Evolutionary conservation across 192 early-diverging fungal species (phyloP).

Genomic region (Funneliformis mosseae): DNA sequence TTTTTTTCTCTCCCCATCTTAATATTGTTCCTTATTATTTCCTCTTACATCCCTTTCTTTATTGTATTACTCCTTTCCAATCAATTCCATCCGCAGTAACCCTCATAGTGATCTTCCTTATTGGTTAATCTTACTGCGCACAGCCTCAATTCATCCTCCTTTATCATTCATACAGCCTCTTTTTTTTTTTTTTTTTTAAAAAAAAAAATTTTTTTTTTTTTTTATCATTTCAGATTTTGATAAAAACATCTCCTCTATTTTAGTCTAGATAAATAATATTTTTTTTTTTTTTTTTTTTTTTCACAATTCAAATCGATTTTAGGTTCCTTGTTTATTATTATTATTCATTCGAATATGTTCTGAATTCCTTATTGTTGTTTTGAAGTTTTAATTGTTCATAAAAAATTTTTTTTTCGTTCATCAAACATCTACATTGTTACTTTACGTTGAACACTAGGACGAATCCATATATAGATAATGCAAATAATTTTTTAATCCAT

Average conservation of each 20-base stretch:
- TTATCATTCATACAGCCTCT: background rate
- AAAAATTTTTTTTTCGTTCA: no score
- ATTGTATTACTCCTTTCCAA: background rate
- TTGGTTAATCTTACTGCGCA: constrained; percentile 15
- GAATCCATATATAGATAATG: background rate
- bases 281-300: background rate
- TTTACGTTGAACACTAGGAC: no score
- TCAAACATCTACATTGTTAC: no score
- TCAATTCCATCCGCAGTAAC: constrained; percentile 5
- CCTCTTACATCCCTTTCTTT: no score
- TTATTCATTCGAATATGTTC: no score
- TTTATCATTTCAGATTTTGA: background rate
- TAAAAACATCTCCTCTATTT: background rate
- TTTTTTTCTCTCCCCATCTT: no score
- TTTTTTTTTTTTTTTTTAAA: background rate
- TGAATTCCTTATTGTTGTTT: no score
- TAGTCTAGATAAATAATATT: background rate
- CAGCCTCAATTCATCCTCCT: background rate
- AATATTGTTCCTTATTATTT: no score
- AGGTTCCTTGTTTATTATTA: background rate
- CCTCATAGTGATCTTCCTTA: background rate
- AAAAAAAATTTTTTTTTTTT: background rate
- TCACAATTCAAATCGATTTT: background rate
- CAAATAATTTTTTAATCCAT: background rate
- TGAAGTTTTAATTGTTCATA: no score